Base-by-base conservation (phyloP, 257 asterid species). In the Haberlea rhodopensis region DNA sequence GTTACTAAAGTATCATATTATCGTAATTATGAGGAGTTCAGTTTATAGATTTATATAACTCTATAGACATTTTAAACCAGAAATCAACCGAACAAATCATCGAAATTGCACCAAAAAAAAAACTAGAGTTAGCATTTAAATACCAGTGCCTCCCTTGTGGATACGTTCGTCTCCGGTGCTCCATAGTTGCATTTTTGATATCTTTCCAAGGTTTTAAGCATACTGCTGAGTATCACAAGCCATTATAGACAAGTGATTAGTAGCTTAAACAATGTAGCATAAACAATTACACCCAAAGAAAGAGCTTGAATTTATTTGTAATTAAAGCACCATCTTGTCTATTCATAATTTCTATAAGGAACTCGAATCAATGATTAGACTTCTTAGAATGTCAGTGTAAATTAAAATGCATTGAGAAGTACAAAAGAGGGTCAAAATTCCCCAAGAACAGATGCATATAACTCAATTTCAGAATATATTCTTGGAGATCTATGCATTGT, bases 171-270 rank as follows among this genome's bases (percentile, higher is more conserved):
- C 72, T 94, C 99, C 8, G 99, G 99, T 48, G 94, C 95, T 84
- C 95, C 99, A 62, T 94, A 94, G 90, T 87, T 94, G 89, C 96
- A 83, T 73, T 90, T 94, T 62, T 94, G 99, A 71, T 94, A 94
- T 89, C 97, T 90, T 56, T 94, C 99, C 76, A 94, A 81, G 13
- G 97, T 94, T 67, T 86, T 87, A 66, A 88, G 94, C 97, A 94
- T 94, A 86, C 97, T 89, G 82, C 81, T 79, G 64, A 60, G 69
- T 57, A 8, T 74, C 46, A 73, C 54, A 73, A 75, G 7, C 27
- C 58, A 71, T 58, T 57, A 48, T 57, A 71, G 43, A 55, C 22
- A 5, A 73, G 27, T 68, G 27, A 76, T 68, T 57, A 60, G 43
- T 61, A 40, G 10, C 28, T 53, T 43, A 1, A 60, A 28, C 13